phyloP scores from a whole-genome alignment of 225 moss, liverwort and hornwort genomes.

The Pseudoscleropodium purum region DNA sequence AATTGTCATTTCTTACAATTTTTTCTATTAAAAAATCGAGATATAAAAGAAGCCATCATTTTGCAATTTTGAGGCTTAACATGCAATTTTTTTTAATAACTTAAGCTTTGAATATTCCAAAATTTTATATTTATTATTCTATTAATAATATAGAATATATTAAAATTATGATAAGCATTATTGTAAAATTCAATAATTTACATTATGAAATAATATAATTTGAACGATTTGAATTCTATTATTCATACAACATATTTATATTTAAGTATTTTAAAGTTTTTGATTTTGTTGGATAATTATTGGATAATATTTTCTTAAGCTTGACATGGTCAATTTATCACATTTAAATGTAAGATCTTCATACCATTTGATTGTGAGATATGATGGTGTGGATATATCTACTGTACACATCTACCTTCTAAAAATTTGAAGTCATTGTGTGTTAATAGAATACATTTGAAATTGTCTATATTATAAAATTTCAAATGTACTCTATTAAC shows the following conservation, averaged over 20 bases:
- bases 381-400: not conserved
- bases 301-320: fast-evolving
- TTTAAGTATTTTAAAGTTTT: not conserved
- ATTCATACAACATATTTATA: not conserved
- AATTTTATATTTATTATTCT: not conserved
- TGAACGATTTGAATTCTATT: fast-evolving
- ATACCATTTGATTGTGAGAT: not conserved
- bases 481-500: not conserved
- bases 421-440: too few relatives aligned
- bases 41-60: not conserved
- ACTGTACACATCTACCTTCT: not conserved
- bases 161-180: not conserved
- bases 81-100: not conserved
- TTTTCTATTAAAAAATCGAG: too few relatives aligned
- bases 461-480: too few relatives aligned
- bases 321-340: not conserved
- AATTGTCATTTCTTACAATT: not conserved
- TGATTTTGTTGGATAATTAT: not conserved
- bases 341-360: not conserved
- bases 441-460: too few relatives aligned
- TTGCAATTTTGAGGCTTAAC: not conserved
- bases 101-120: not conserved
- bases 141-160: not conserved
- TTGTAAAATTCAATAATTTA: too few relatives aligned
- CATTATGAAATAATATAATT: not conserved